Percentiles rank a stretch among this genome's conserved stretches.
Evolutionary conservation across 2,329 filamentous ascomycete genomes (phyloP).

Genomic region (Alternaria hordeiaustralica): DNA sequence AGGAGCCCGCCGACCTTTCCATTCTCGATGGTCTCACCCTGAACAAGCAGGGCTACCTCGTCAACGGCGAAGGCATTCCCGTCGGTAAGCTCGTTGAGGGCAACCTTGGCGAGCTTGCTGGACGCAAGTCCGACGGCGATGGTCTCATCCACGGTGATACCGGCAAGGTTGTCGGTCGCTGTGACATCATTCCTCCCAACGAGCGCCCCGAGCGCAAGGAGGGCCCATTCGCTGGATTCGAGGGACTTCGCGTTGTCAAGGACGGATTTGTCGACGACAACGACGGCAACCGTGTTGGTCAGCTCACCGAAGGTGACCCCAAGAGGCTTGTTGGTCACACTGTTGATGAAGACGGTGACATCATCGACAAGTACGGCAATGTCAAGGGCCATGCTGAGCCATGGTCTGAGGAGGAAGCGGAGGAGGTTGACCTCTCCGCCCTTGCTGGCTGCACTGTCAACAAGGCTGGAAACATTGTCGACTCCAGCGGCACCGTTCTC

Average conservation of each 20-base stretch:
- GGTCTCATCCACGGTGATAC: slow-evolving; percentile 63
- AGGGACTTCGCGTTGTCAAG: slow-evolving; percentile 70
- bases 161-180: slow-evolving; percentile 63
- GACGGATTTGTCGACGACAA: slow-evolving; percentile 77
- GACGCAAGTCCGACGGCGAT: slow-evolving; percentile 62
- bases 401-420: slow-evolving; percentile 58
- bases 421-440: slow-evolving; percentile 62
- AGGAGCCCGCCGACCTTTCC: slow-evolving; percentile 56
- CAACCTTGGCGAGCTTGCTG: slow-evolving; percentile 62
- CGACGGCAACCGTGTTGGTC: slow-evolving; percentile 78
- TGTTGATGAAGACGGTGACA: slow-evolving; percentile 83
- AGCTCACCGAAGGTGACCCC: slow-evolving; percentile 72
- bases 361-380: slow-evolving; percentile 76
- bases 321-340: slow-evolving; percentile 74
- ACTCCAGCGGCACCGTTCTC: slow-evolving; percentile 64
- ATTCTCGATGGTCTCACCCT: slow-evolving; percentile 60
- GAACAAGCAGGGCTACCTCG: slow-evolving; percentile 66
- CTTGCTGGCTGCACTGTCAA: slow-evolving; percentile 68
- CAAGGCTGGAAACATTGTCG: slow-evolving; percentile 68
- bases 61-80: slow-evolving; percentile 60
- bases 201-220: slow-evolving; percentile 65
- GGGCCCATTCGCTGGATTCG: slow-evolving; percentile 72
- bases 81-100: slow-evolving; percentile 64
- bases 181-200: slow-evolving; percentile 64
- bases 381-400: slow-evolving; percentile 66